These are phyloP conservation scores for Botryotinia convoluta DNA, from an alignment of 2,329 filamentous ascomycete genomes.

Conservation along the genomic window DNA sequence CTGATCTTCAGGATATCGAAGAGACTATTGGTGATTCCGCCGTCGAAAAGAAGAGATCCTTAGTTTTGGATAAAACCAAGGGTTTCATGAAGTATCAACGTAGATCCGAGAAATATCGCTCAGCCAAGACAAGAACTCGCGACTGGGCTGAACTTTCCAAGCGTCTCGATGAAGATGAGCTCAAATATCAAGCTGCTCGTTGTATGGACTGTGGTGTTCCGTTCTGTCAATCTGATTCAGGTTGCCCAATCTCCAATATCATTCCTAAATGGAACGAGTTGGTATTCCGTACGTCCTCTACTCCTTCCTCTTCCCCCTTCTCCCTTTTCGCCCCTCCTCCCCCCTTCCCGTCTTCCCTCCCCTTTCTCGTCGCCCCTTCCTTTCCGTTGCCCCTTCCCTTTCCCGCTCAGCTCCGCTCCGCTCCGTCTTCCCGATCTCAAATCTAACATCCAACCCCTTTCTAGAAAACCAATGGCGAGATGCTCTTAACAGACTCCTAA, in stretches of 20 bases:
- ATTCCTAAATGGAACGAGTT: constrained; percentile 97
- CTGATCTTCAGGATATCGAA: constrained; percentile 74
- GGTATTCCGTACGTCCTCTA: constrained; percentile 52
- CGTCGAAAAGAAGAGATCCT: constrained; percentile 82
- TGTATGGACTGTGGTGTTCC: constrained; percentile 99
- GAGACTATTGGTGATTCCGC: constrained; percentile 83
- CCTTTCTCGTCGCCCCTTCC: background rate
- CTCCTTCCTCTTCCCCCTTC: too few species aligned
- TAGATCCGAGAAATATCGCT: constrained; percentile 89
- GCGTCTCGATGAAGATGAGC: constrained; percentile 86
- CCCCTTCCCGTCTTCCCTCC: background rate
- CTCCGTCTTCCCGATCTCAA: background rate
- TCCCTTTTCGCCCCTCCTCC: background rate
- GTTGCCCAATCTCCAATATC: constrained; percentile 95
- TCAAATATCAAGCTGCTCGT: constrained; percentile 93
- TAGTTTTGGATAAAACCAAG: constrained; percentile 95
- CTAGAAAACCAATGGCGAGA: constrained; percentile 73
- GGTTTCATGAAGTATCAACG: constrained; percentile 98
- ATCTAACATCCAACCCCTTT: background rate
- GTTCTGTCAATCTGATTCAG: constrained; percentile 95
- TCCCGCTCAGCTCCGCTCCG: background rate
- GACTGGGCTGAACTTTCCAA: constrained; percentile 91
- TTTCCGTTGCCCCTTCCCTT: accelerated
- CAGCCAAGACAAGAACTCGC: constrained; percentile 76
- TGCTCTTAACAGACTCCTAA: constrained; percentile 83